Conservation (phyloP, 2,329 filamentous ascomycete species). For the Colletotrichum destructivum region DNA sequence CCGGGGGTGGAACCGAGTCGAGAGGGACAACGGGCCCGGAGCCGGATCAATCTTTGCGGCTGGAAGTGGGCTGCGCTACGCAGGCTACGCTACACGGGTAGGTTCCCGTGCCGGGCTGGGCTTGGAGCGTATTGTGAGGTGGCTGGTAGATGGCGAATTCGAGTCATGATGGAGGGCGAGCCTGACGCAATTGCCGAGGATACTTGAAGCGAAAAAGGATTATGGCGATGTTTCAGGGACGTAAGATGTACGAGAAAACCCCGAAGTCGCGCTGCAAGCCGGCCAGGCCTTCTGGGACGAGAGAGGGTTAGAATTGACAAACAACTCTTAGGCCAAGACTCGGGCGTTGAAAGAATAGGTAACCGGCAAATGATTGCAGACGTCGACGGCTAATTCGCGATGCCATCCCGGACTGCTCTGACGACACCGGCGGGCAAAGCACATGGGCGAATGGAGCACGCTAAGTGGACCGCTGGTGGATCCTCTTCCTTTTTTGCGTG, state of each 20-base stretch:
- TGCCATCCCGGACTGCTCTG: constrained; percentile 13
- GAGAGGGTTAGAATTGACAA: neutral
- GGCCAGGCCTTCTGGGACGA: neutral
- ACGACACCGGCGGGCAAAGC: constrained; percentile 17
- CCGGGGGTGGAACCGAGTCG: neutral
- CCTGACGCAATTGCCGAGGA: constrained; percentile 29
- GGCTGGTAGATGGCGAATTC: constrained; percentile 3
- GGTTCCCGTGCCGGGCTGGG: neutral
- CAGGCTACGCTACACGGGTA: neutral
- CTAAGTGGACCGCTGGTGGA: constrained; percentile 32
- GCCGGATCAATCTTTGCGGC: neutral
- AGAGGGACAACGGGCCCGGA: neutral
- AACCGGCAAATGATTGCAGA: constrained; percentile 16
- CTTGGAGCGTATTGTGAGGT: neutral
- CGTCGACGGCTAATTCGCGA: neutral
- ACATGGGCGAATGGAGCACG: constrained; percentile 41
- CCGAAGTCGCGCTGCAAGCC: neutral
- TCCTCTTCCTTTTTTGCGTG: neutral
- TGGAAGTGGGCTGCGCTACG: neutral
- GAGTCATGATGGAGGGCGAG: constrained; percentile 40
- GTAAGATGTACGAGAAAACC: constrained; percentile 11
- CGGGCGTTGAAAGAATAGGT: constrained; percentile 7
- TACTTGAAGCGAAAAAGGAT: neutral
- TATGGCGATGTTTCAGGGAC: constrained; percentile 33
- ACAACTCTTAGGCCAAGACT: neutral